Evolutionary conservation across 2,329 filamentous ascomycete species (phyloP), one percentile per base, ranked within the genome.

Genomic region (Cordyceps tenuipes): DNA sequence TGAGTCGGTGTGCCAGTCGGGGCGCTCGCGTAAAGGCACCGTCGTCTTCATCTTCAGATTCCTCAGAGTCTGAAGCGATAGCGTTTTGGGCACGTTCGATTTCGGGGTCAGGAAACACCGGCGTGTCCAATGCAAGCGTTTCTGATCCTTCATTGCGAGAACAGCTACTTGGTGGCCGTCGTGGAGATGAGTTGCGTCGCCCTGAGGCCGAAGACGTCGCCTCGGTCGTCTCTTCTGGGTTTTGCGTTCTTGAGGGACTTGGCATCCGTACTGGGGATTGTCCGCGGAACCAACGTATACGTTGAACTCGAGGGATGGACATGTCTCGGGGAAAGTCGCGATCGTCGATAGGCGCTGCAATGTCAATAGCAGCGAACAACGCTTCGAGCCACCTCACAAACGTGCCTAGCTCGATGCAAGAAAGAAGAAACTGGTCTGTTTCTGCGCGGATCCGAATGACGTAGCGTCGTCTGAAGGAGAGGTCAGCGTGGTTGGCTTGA

Each of bases 361-460:
- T 82, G 67, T 90, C 86, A 62, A 91, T 88, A 51, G 85, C 87
- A n/a, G 86, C 85, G 66, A 86, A 88, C 10, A 90, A 74, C 3
- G 78, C 77, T 67, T 90, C 85, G 2, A 90, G 74, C 85, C 88
- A 89, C 54, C 79, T 79, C 62, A 89, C 78, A 69, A 90, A 88
- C 0, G 79, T 82, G 60, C 84, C 80, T 57, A 89, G 76, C 55
- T 84, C 81, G 57, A 82, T 75, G 64, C 86, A 87, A 2, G 86
- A 86, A 8, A 91, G 73, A 21, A 91, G 73, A 62, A 91, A 85
- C 67, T 91, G 89, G 65, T 91, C 87, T 1, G 84, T 84, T 71
- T 91, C 88, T 36, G 85, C 81, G 31, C 89, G 81, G 62, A 91
- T 69, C n/a, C 88, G 84, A 62, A 91, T 84, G 13, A 88, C 86